Evolutionary conservation across 73 alveolate species (phyloP).

Genomic region (Paramecium sonneborni): DNA sequence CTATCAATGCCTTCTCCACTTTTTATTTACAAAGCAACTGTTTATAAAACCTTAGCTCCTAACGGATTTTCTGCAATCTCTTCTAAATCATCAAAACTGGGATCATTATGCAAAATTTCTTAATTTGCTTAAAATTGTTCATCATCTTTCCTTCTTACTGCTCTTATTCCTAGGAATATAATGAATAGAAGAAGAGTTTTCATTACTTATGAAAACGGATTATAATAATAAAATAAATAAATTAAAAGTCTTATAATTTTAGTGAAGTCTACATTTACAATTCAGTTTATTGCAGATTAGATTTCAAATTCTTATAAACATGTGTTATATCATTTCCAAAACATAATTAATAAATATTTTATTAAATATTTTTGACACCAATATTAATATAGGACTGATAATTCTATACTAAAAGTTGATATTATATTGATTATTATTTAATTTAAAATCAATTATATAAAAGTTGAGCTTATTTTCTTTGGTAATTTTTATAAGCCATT

Average conservation of each 20-base stretch:
- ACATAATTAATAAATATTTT: too few relatives aligned
- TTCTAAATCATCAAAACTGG: conserved; percentile 42
- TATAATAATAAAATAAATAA: neutral
- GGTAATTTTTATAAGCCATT: neutral
- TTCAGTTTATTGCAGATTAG: too few relatives aligned
- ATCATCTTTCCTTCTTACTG: conserved; percentile 6
- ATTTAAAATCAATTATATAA: neutral
- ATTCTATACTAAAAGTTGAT: neutral
- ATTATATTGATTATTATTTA: neutral
- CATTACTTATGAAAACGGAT: neutral
- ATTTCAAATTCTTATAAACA: too few relatives aligned
- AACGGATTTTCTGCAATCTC: conserved; percentile 35
- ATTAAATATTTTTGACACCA: neutral
- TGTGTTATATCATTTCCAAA: too few relatives aligned
- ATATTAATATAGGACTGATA: neutral
- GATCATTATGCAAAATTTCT: conserved; percentile 47
- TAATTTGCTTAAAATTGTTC: conserved; percentile 7
- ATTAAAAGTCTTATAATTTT: neutral
- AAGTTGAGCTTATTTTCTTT: neutral
- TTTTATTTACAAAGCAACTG: conserved; percentile 23
- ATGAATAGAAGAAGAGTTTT: neutral
- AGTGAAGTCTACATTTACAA: neutral
- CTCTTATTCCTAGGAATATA: neutral
- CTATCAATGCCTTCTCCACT: conserved; percentile 50
- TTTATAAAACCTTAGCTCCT: conserved; percentile 29